Base-by-base conservation (phyloP, 306 rosid genomes). In the Nissolia schottii region DNA sequence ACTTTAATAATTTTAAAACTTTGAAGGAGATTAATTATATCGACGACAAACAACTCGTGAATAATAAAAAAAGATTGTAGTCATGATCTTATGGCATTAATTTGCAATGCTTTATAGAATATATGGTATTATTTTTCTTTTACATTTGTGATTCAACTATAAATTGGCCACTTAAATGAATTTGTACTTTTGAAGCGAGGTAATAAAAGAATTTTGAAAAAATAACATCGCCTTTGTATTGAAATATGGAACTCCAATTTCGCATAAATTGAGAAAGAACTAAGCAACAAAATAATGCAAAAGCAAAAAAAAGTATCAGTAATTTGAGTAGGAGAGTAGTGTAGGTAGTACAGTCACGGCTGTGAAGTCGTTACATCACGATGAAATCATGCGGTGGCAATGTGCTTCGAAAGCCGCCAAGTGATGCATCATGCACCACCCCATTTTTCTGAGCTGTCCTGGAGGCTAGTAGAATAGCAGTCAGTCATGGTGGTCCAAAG, bases 401-500 rank as follows among this genome's bases (percentile, higher is more conserved):
- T 38, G 68, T 67, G 68, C 50, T 58, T 49, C 28, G 3, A 50
- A 61, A 79, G 75, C 69, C 64, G 79, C 79, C 74, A 76, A 43
- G 59, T 54, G 41, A 75, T 7, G 1, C 23, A 18, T 55, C 45
- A 37, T 18, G 58, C 60, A 41, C 83, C 67, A 62, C 53, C 65
- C 71, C 82, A 79, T 71, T 67, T 13, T 51, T 20, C 84, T 87
- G 90, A 89, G 89, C 91, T 92, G 92, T 69, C n/a, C n/a, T n/a
- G 76, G 46, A 11, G 67, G n/a, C n/a, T n/a, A 4, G 41, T 37
- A 64, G 48, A 68, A 11, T 8, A 11, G 8, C 41, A 68, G 70
- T 70, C 41, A 68, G 70, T 70, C 78, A 75, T 81, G 83, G 92
- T 92, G 95, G 92, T 83, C 96, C 96, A 78, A 60, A 68, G 22